Base-by-base conservation (phyloP, 2,329 filamentous ascomycete genomes). In the Rhynchosporium graminicola region DNA sequence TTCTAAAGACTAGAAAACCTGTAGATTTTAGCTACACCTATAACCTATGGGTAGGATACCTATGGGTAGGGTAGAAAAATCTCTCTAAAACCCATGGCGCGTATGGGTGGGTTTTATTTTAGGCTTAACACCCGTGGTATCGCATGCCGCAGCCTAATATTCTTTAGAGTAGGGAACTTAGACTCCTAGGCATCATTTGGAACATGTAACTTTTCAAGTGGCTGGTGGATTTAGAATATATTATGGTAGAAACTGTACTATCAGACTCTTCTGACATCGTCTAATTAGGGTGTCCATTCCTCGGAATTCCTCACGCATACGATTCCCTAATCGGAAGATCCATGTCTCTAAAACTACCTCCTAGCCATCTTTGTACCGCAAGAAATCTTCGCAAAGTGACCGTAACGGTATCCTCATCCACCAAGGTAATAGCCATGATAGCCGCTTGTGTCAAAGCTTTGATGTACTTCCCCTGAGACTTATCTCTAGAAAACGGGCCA, bases 361-460 rank as follows among this genome's bases (percentile, higher is more conserved):
- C 56, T 55, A 75, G 67, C 73, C 73, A 75, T 60, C 61, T 67
- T 64, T 74, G 72, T 12, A 76, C 67, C 15, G 60, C 38, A 65
- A 72, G 68, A 58, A 74, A 74, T 3, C 65, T 65, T 40, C 67
- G 67, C 65, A 75, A 57, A 55, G 67, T 70, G 26, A 55, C 67
- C 54, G 69, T 71, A 9, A 68, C 66, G 5, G 72, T 68, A 13
- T 66, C 63, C 65, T 73, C 74, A 56, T 71, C 66, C 60, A 70
- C 68, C 28, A 73, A 66, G 0, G 69, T 72, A 28, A 74, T 68
- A 9, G 68, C 65, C 59, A 74, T 68, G 29, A 69, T 70, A 4
- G 69, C 67, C 5, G 70, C 67, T 28, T 71, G 69, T 61, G 73
- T 67, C 67, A 74, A 71, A 47, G 71, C 68, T 58, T 73, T 70